Percentiles rank a stretch among this genome's conserved stretches.
Conservation (phyloP, 2,329 filamentous ascomycete genomes). For the Botryosphaeria dothidea region DNA sequence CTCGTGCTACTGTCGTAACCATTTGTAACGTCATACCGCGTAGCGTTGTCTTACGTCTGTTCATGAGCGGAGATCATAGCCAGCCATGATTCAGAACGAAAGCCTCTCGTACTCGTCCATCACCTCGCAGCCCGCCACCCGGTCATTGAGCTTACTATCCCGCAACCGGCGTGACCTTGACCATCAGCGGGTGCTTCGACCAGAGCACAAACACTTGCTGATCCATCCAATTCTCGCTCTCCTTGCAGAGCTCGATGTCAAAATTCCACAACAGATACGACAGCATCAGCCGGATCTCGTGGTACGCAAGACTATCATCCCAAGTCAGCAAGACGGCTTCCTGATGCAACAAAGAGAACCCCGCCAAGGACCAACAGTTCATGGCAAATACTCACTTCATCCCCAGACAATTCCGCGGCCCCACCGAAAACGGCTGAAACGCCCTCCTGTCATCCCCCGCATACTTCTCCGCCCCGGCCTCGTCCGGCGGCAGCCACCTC, state of each 20-base stretch:
- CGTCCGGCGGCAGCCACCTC: constrained; percentile 31
- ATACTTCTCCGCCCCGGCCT: constrained; percentile 22
- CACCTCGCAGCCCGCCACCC: no score
- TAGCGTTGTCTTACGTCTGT: no score
- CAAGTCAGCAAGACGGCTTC: background rate
- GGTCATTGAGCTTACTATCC: background rate
- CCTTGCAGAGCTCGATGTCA: constrained; percentile 37
- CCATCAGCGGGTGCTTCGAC: constrained; percentile 37
- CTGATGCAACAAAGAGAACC: no score
- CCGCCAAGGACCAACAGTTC: no score
- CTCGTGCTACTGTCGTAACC: no score
- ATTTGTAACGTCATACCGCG: no score
- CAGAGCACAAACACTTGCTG: constrained; percentile 40
- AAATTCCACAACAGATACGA: constrained; percentile 32
- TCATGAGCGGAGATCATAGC: background rate
- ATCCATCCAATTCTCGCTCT: constrained; percentile 32
- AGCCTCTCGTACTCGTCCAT: no score
- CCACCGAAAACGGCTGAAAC: constrained; percentile 29
- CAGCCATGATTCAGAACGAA: no score
- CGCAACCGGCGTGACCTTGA: constrained; percentile 28
- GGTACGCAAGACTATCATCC: constrained; percentile 29
- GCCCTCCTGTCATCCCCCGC: constrained; percentile 28
- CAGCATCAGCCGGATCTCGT: constrained; percentile 35
- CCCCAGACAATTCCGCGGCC: constrained; percentile 34
- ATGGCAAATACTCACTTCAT: constrained; percentile 30